phyloP scores from a whole-genome alignment of 2,329 filamentous ascomycete species.

The Talaromyces sp. region DNA sequence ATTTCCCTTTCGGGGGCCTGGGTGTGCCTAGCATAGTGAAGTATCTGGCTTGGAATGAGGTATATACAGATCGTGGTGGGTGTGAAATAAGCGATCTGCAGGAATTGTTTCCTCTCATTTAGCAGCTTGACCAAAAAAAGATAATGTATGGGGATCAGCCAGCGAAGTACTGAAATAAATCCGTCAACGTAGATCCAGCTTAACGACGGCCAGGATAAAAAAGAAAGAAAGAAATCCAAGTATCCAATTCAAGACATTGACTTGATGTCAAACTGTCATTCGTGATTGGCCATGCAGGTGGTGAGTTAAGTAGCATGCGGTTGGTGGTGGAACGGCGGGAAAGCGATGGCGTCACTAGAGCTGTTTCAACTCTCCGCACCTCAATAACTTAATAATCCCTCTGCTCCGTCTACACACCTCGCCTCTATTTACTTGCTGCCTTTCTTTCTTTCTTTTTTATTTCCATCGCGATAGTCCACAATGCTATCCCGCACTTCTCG shows the following conservation, averaged over 20 bases:
- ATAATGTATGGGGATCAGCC: neutral
- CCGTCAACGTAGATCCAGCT: neutral
- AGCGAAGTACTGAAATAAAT: neutral
- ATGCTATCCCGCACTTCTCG: slow-evolving; percentile 40
- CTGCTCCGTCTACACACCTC: neutral
- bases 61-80: neutral
- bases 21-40: neutral
- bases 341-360: neutral
- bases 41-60: neutral
- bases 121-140: neutral
- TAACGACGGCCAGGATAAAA: neutral
- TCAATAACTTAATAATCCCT: neutral
- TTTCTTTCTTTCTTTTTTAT: neutral
- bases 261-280: neutral
- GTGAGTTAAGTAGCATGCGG: neutral
- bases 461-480: slow-evolving; percentile 22
- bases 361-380: neutral
- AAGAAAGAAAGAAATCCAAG: neutral
- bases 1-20: neutral
- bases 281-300: neutral
- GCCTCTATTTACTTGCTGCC: neutral
- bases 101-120: neutral
- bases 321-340: neutral
- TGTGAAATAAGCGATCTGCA: neutral
- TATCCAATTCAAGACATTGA: neutral